Percentiles rank a stretch among this genome's conserved stretches.
These are phyloP conservation scores for Shiraia sp. DNA, from an alignment of 2,329 filamentous ascomycete species.

Conservation along the genomic window DNA sequence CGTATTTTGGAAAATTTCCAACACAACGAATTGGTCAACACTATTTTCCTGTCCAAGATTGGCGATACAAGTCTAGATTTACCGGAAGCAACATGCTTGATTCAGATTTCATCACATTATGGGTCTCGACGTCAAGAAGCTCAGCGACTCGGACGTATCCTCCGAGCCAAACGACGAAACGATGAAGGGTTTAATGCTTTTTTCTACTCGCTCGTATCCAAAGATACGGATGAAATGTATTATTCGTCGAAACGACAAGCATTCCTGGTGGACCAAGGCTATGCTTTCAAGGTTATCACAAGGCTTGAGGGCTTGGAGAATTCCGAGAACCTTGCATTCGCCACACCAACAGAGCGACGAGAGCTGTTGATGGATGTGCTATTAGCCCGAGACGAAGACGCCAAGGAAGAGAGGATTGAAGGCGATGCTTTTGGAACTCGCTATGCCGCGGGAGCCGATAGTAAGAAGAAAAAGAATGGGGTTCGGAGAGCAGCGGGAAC, in stretches of 20 bases:
- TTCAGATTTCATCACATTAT: slow-evolving; percentile 97
- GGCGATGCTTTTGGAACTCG: slow-evolving; percentile 67
- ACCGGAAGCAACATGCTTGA: slow-evolving; percentile 93
- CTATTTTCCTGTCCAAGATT: slow-evolving; percentile 95
- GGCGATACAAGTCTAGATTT: slow-evolving; percentile 97
- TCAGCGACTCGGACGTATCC: slow-evolving; percentile 87
- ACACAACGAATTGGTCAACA: slow-evolving; percentile 86
- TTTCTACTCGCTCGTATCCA: slow-evolving; percentile 96
- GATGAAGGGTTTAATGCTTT: slow-evolving; percentile 99
- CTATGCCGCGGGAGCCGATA: slow-evolving; percentile 38
- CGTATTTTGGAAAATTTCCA: slow-evolving; percentile 92
- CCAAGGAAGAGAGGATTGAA: slow-evolving; percentile 70
- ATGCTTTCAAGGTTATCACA: slow-evolving; percentile 98
- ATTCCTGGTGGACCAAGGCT: slow-evolving; percentile 96
- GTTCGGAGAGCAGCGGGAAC: slow-evolving; percentile 82
- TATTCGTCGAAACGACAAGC: slow-evolving; percentile 96
- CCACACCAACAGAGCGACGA: slow-evolving; percentile 75
- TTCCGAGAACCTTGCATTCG: slow-evolving; percentile 78
- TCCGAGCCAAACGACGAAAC: slow-evolving; percentile 91
- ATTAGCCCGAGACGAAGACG: slow-evolving; percentile 76
- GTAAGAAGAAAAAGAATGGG: slow-evolving; percentile 59
- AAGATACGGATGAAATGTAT: slow-evolving; percentile 97
- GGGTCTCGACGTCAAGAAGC: slow-evolving; percentile 96
- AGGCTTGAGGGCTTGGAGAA: slow-evolving; percentile 89
- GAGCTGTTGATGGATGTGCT: slow-evolving; percentile 89